phyloP scores from a whole-genome alignment of 2,329 filamentous ascomycete genomes.

The Colletotrichum sansevieriae region DNA sequence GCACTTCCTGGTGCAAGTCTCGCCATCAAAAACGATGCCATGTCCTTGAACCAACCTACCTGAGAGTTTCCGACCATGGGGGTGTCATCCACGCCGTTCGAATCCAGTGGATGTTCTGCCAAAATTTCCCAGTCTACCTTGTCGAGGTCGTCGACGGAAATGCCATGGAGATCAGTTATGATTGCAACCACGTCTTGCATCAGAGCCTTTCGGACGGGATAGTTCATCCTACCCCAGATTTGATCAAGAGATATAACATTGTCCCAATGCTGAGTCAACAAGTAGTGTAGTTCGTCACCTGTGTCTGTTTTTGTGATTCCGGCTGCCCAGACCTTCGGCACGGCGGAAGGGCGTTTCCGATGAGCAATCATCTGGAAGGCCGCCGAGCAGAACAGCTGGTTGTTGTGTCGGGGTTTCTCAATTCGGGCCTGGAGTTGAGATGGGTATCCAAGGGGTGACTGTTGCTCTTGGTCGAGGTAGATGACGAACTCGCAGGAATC shows the following conservation, averaged over 20 bases:
- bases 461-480: neutral
- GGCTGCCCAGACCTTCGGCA: constrained; percentile 28
- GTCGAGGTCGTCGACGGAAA: neutral
- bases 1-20: neutral
- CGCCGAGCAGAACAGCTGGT: constrained; percentile 9
- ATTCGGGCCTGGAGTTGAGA: constrained; percentile 6
- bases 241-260: neutral
- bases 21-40: neutral
- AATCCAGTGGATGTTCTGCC: neutral
- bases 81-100: neutral
- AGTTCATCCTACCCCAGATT: constrained; percentile 4
- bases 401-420: neutral
- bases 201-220: neutral
- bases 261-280: constrained; percentile 19
- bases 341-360: neutral
- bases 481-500: constrained; percentile 7
- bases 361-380: constrained; percentile 22
- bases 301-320: neutral
- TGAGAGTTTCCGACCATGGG: neutral
- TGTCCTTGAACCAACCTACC: neutral
- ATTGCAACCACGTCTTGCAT: neutral
- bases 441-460: constrained; percentile 6
- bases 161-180: neutral
- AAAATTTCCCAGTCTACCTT: neutral
- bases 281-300: constrained; percentile 6